Conservation (phyloP, 495 filamentous ascomycete species). For the Parmelia sp. region DNA sequence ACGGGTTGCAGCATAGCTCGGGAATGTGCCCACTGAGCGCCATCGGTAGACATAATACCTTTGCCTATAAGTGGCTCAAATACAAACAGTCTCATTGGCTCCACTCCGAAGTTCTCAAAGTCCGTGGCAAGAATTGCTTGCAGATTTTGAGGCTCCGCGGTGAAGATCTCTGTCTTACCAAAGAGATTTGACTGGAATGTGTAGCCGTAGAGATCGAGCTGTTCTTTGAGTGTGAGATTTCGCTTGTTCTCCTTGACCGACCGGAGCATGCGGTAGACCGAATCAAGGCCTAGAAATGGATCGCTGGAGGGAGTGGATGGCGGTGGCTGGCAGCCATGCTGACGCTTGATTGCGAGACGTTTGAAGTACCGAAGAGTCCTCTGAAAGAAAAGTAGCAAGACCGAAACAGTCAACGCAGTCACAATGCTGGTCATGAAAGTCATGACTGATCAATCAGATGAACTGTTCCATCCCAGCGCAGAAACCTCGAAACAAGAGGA, state of each 20-base stretch:
- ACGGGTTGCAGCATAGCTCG: slow-evolving; percentile 6
- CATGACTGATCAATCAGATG: too few species aligned
- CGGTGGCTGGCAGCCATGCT: background rate
- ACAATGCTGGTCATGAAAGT: background rate
- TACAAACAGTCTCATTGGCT: background rate
- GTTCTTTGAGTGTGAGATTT: background rate
- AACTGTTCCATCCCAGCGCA: too few species aligned
- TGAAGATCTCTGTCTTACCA: background rate
- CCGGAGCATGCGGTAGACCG: background rate
- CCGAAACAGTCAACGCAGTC: background rate
- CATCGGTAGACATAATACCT: slow-evolving; percentile 16
- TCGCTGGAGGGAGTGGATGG: background rate
- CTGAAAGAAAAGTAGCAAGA: background rate
- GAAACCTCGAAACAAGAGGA: too few species aligned
- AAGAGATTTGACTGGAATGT: background rate
- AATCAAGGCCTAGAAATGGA: background rate
- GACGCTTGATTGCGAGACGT: background rate
- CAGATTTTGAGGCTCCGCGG: slow-evolving; percentile 12
- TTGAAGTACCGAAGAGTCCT: background rate
- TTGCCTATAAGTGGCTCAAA: slow-evolving; percentile 9
- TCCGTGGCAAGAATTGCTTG: slow-evolving; percentile 15
- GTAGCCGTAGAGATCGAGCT: background rate
- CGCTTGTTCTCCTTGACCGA: background rate
- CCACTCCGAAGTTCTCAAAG: slow-evolving; percentile 14
- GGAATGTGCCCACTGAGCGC: slow-evolving; percentile 7